These are phyloP conservation scores for Agaricus subrufescens DNA, from an alignment of 768 basidiomycete genomes.

Conservation along the genomic window DNA sequence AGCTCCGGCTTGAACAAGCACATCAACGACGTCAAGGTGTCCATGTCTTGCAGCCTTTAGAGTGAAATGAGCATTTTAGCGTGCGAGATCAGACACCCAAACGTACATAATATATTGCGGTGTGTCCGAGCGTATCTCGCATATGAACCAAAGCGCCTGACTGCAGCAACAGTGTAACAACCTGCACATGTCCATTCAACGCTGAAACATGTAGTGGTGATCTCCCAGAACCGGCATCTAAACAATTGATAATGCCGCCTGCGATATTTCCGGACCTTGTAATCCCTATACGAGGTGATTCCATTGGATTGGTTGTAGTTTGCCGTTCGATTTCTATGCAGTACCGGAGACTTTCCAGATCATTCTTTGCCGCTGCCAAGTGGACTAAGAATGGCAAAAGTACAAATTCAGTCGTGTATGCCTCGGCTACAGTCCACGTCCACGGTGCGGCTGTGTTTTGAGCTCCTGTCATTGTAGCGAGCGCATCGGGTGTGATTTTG, in stretches of 20 bases:
- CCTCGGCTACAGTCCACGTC: constrained; percentile 78
- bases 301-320: constrained; percentile 18
- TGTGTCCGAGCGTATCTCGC: constrained; percentile 76
- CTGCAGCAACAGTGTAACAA: constrained; percentile 49
- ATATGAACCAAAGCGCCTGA: constrained; percentile 81
- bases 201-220: constrained; percentile 80
- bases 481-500: constrained; percentile 31
- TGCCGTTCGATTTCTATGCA: constrained; percentile 40
- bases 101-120: constrained; percentile 76
- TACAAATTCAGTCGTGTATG: constrained; percentile 60
- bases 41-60: constrained; percentile 71
- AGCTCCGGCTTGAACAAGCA: constrained; percentile 70
- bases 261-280: constrained; percentile 36
- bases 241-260: constrained; percentile 69
- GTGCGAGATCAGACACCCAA: neutral
- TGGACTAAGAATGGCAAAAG: constrained; percentile 77
- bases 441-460: constrained; percentile 59
- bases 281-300: neutral
- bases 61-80: neutral
- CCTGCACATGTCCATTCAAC: constrained; percentile 52
- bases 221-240: constrained; percentile 66
- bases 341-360: constrained; percentile 55
- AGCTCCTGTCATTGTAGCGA: constrained; percentile 25
- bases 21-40: constrained; percentile 53
- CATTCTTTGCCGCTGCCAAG: constrained; percentile 70